Evolutionary conservation across 139 green algal genomes (phyloP).

Genomic region (Chlamydomonas schloesseri): DNA sequence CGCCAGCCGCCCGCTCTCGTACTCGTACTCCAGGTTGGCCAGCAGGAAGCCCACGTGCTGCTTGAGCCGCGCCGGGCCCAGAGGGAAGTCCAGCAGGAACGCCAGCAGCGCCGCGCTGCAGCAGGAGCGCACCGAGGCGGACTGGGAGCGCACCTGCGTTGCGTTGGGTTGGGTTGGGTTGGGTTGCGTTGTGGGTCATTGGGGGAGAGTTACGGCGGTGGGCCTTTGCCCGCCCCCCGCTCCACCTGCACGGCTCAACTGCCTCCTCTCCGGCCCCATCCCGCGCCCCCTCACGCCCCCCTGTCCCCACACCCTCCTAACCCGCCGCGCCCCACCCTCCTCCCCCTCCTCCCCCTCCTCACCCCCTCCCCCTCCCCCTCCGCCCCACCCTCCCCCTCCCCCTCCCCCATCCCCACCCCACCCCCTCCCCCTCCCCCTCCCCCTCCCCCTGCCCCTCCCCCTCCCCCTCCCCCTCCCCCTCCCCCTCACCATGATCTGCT

Average conservation of each 20-base stretch:
- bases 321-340: too few species aligned
- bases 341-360: too few species aligned
- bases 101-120: conserved; percentile 81
- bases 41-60: conserved; percentile 59
- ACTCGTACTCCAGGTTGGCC: conserved; percentile 76
- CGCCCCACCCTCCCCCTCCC: too few species aligned
- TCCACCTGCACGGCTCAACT: too few species aligned
- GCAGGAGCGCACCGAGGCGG: conserved; percentile 64
- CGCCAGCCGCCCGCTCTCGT: conserved; percentile 76
- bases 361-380: too few species aligned
- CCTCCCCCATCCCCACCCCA: background rate
- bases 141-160: conserved; percentile 43
- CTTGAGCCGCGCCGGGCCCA: conserved; percentile 67
- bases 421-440: background rate
- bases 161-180: too few species aligned
- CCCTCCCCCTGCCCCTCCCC: conserved; percentile 21
- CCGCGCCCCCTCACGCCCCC: too few species aligned
- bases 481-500: conserved; percentile 67
- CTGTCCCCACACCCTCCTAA: too few species aligned
- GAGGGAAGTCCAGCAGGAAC: conserved; percentile 96
- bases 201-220: too few species aligned
- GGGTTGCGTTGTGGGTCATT: too few species aligned
- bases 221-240: too few species aligned
- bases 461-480: background rate
- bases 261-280: too few species aligned